Percentiles rank a stretch among this genome's conserved stretches.
These are phyloP conservation scores for Thelonectria olida DNA, from an alignment of 2,329 filamentous ascomycete genomes.

Conservation along the genomic window DNA sequence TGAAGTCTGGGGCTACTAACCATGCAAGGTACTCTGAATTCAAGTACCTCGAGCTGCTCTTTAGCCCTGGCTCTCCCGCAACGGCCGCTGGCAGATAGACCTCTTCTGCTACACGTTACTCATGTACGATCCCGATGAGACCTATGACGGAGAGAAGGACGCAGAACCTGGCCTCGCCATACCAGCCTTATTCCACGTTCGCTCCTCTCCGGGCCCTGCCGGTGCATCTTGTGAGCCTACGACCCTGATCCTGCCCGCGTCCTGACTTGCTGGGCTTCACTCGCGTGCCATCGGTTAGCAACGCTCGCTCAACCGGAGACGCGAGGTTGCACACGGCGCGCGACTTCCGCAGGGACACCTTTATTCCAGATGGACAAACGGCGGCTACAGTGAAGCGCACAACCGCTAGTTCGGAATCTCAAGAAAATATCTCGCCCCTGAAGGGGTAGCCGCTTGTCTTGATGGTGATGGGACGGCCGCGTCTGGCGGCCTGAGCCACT, in stretches of 20 bases:
- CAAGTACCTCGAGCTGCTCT: not conserved
- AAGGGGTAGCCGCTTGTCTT: constrained; percentile 5
- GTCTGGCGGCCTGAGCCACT: constrained; percentile 3
- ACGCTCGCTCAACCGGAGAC: constrained; percentile 2
- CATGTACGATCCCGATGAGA: not conserved
- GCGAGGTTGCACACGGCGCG: not conserved
- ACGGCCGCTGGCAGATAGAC: not conserved
- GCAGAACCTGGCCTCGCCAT: not conserved
- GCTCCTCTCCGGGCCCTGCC: not conserved
- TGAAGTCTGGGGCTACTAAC: not conserved
- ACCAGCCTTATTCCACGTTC: not conserved
- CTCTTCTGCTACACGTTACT: not conserved
- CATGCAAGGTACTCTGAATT: not conserved
- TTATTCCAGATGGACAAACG: constrained; percentile 13
- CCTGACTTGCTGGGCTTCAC: constrained; percentile 9
- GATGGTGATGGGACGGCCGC: constrained; percentile 6
- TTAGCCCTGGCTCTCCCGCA: not conserved
- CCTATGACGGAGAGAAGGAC: not conserved
- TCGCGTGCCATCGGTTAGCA: constrained; percentile 13
- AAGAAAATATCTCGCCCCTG: not conserved
- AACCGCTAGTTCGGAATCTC: not conserved
- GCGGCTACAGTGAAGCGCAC: constrained; percentile 3
- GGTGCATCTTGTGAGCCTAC: not conserved
- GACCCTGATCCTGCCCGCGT: constrained; percentile 1
- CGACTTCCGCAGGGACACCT: not conserved